A percentile compares a stretch with the other conserved stretches of the same genome.
These are phyloP conservation scores for Blastobotrys niveus DNA, from an alignment of 1,139 yeast species.

Conservation along the genomic window DNA sequence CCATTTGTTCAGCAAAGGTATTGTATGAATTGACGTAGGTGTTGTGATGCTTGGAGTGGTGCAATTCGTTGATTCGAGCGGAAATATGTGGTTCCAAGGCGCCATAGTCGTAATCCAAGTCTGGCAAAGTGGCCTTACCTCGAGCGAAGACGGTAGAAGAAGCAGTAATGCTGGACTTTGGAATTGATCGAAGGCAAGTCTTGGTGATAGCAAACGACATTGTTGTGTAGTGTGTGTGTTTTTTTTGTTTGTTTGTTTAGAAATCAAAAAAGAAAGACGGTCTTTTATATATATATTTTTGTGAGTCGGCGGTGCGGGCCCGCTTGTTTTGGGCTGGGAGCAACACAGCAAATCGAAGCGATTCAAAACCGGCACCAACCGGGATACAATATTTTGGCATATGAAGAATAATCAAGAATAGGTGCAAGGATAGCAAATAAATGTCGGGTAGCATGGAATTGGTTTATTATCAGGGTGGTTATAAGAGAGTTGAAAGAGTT, in stretches of 20 bases:
- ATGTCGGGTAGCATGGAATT: no score
- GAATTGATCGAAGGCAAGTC: conserved; percentile 7
- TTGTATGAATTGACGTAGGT: conserved; percentile 89
- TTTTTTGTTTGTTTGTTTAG: conserved; percentile 2
- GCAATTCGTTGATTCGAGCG: conserved; percentile 79
- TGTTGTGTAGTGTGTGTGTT: no score
- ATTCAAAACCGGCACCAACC: no score
- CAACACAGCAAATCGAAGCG: no score
- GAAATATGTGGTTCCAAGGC: conserved; percentile 90
- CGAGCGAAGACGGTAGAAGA: conserved; percentile 9
- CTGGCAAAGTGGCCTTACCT: conserved; percentile 48
- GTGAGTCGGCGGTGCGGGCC: no score
- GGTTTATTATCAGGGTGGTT: no score
- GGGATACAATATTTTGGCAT: no score
- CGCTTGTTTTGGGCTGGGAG: no score
- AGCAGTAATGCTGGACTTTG: not conserved
- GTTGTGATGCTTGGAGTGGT: conserved; percentile 91
- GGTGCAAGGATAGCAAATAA: no score
- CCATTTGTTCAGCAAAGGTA: conserved; percentile 70
- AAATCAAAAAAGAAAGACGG: not conserved
- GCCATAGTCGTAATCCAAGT: conserved; percentile 78
- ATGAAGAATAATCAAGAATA: no score
- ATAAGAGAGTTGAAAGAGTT: no score
- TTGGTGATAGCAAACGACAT: conserved; percentile 14
- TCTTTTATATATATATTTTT: not conserved